Evolutionary conservation across 805 yeast species (phyloP).

Genomic region (Candida coleopterorum): DNA sequence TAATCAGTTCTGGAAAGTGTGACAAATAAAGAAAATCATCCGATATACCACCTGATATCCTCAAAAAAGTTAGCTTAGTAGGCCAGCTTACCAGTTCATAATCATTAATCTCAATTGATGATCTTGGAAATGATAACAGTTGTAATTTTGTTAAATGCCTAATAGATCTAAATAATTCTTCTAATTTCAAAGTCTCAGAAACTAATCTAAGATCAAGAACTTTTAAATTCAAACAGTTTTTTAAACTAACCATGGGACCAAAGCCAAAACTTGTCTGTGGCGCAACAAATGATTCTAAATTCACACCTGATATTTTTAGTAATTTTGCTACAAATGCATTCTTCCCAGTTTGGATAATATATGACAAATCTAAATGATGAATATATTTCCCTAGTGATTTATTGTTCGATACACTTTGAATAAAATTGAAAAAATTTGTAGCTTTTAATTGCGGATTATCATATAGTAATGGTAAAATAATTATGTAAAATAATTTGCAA

Average conservation of each 20-base stretch:
- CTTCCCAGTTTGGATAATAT: conserved; percentile 84
- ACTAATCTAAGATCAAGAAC: conserved; percentile 10
- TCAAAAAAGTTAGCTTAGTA: conserved; percentile 59
- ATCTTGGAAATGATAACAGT: conserved; percentile 81
- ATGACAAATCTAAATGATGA: conserved; percentile 63
- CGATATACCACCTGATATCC: conserved; percentile 86
- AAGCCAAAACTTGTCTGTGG: conserved; percentile 95
- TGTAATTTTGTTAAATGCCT: conserved; percentile 57
- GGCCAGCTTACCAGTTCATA: conserved; percentile 70
- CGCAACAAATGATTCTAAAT: conserved; percentile 68
- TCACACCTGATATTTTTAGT: conserved; percentile 67
- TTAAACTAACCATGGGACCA: conserved; percentile 79
- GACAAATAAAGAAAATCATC: conserved; percentile 70
- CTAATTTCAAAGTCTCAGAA: conserved; percentile 82
- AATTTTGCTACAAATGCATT: conserved; percentile 85
- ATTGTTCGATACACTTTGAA: conserved; percentile 55
- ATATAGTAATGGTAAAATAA: conserved; percentile 65
- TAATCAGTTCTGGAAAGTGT: conserved; percentile 68
- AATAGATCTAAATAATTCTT: conserved; percentile 74
- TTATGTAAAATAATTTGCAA: conserved; percentile 53
- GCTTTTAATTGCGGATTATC: conserved; percentile 57
- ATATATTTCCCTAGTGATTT: conserved; percentile 57
- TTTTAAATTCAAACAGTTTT: conserved; percentile 46
- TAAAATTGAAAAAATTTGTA: conserved; percentile 66
- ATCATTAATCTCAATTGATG: conserved; percentile 68